A percentile compares a stretch with the other conserved stretches of the same genome.
Evolutionary conservation across 352 stramenopile species (phyloP).

Genomic region (Sclerospora graminicola): DNA sequence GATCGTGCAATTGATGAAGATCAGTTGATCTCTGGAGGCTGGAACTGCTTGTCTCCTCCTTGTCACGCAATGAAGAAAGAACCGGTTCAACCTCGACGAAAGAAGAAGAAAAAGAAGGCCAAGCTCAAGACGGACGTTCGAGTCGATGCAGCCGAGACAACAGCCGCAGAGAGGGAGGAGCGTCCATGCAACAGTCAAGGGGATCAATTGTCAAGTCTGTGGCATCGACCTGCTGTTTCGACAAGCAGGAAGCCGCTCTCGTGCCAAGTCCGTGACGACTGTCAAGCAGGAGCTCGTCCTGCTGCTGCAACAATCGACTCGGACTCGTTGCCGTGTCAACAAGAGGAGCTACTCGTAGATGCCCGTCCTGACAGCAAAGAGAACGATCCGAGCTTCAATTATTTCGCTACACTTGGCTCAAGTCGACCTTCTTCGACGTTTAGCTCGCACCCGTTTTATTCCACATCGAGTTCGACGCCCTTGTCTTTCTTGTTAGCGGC

Average conservation of each 20-base stretch:
- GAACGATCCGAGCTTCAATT: conserved; percentile 20
- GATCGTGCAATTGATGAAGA: conserved; percentile 16
- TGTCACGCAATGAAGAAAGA: background rate
- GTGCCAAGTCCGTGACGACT: conserved; percentile 2
- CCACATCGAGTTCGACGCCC: conserved; percentile 21
- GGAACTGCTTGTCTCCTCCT: conserved; percentile 5
- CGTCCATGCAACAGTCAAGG: background rate
- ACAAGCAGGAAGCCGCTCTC: conserved; percentile 1
- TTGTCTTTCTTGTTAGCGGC: conserved; percentile 56
- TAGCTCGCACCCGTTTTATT: conserved; percentile 37
- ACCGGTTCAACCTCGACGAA: conserved; percentile 9
- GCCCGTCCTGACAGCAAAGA: conserved; percentile 12
- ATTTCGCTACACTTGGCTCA: conserved; percentile 30
- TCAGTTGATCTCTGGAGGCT: conserved; percentile 9
- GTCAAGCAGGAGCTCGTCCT: conserved; percentile 14
- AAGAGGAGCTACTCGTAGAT: conserved; percentile 10
- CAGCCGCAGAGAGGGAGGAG: too few relatives aligned
- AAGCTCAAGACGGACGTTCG: conserved; percentile 12
- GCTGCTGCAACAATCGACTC: conserved; percentile 16
- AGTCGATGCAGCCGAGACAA: too few relatives aligned
- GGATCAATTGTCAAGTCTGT: background rate
- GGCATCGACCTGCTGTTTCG: conserved; percentile 4
- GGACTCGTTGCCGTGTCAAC: conserved; percentile 16
- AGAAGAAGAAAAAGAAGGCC: conserved; percentile 21
- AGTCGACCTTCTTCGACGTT: conserved; percentile 27